Conservation (phyloP, 768 basidiomycete species). For the Gyrodon lividus region DNA sequence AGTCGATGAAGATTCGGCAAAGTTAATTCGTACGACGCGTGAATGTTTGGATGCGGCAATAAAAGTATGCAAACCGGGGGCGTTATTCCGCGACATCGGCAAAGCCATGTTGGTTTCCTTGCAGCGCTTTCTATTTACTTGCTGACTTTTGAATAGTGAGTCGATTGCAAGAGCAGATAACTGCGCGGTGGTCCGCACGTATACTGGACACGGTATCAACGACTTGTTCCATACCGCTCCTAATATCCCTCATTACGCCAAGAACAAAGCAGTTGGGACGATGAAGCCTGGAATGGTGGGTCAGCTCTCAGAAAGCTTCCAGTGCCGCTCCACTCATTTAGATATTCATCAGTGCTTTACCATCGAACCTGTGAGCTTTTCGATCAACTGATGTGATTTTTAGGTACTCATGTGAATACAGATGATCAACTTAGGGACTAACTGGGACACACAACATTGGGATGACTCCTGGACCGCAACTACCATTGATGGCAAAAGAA, state of each 20-base stretch:
- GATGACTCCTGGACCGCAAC: constrained; percentile 96
- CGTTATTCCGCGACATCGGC: constrained; percentile 84
- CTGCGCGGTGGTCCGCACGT: constrained; percentile 89
- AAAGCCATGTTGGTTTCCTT: constrained; percentile 66
- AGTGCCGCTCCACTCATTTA: constrained; percentile 1
- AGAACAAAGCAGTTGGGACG: constrained; percentile 87
- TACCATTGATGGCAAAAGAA: constrained; percentile 84
- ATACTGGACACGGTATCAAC: constrained; percentile 90
- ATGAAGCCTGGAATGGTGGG: constrained; percentile 94
- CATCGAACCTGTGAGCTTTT: constrained; percentile 66
- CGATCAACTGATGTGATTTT: constrained; percentile 1
- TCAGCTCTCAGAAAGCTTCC: neutral
- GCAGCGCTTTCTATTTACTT: constrained; percentile 10
- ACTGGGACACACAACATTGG: constrained; percentile 81
- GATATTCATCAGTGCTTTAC: constrained; percentile 55
- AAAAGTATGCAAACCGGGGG: constrained; percentile 90
- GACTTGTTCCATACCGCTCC: constrained; percentile 82
- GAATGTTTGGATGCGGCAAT: constrained; percentile 88
- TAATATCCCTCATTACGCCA: constrained; percentile 93
- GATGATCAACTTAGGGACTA: constrained; percentile 90
- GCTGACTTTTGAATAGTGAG: constrained; percentile 51
- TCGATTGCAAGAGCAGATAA: constrained; percentile 79
- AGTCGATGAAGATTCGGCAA: constrained; percentile 79
- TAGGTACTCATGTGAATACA: constrained; percentile 33
- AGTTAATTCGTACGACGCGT: constrained; percentile 80